Evolutionary conservation across 768 basidiomycete genomes (phyloP).

Genomic region (Leccinum subgranulosum): DNA sequence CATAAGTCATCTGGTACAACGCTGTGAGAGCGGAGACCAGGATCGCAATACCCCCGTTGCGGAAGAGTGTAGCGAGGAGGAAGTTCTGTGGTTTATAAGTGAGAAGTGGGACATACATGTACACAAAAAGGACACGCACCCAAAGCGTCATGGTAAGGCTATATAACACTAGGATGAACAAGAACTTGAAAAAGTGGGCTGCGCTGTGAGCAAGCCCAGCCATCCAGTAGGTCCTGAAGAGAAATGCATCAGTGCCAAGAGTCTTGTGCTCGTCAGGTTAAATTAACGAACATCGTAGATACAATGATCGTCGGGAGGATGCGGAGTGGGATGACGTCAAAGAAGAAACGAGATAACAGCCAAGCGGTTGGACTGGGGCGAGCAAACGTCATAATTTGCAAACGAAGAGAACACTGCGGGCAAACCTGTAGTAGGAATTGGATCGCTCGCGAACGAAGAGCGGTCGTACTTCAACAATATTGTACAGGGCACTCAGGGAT

Average conservation of each 20-base stretch:
- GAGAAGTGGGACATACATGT: neutral
- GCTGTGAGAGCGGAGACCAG: slow-evolving; percentile 76
- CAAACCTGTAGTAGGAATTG: slow-evolving; percentile 78
- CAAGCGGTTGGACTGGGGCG: slow-evolving; percentile 77
- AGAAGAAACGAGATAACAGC: slow-evolving; percentile 83
- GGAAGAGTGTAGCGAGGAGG: slow-evolving; percentile 78
- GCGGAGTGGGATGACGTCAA: slow-evolving; percentile 87
- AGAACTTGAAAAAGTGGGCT: slow-evolving; percentile 90
- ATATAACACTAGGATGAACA: slow-evolving; percentile 85
- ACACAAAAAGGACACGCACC: slow-evolving; percentile 41
- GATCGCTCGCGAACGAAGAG: slow-evolving; percentile 91
- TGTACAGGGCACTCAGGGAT: slow-evolving; percentile 84
- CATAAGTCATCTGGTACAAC: slow-evolving; percentile 82
- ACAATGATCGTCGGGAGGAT: slow-evolving; percentile 88
- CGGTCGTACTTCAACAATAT: slow-evolving; percentile 77
- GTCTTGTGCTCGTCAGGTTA: neutral
- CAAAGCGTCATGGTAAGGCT: slow-evolving; percentile 84
- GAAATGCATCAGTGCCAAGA: slow-evolving; percentile 5
- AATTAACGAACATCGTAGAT: slow-evolving; percentile 63
- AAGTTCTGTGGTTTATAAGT: slow-evolving; percentile 62
- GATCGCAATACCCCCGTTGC: slow-evolving; percentile 88
- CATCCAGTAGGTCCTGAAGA: slow-evolving; percentile 85
- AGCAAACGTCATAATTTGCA: neutral
- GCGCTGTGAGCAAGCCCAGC: slow-evolving; percentile 80
- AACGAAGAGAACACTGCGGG: neutral